phyloP scores from a whole-genome alignment of 2,329 filamentous ascomycete species.

The Laburnicola sp. region DNA sequence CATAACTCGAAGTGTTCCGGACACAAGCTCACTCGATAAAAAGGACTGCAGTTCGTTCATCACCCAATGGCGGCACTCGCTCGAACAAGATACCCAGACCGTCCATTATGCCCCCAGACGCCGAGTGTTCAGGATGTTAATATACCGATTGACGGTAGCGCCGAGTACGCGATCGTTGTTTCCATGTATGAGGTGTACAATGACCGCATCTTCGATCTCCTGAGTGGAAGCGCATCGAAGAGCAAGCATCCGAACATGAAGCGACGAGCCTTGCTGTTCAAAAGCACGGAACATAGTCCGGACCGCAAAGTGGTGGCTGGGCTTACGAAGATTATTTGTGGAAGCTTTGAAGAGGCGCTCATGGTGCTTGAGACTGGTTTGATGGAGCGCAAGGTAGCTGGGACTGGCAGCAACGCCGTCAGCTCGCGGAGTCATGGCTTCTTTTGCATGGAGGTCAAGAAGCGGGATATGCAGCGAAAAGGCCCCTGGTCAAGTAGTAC shows the following conservation, averaged over 20 bases:
- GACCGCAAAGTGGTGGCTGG: slow-evolving; percentile 96
- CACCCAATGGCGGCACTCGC: slow-evolving; percentile 57
- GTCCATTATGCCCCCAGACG: slow-evolving; percentile 69
- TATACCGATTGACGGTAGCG: slow-evolving; percentile 66
- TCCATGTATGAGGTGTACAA: slow-evolving; percentile 99
- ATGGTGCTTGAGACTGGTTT: slow-evolving; percentile 89
- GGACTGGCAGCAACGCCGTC: slow-evolving; percentile 89
- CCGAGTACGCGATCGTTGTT: slow-evolving; percentile 84
- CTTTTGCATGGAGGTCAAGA: slow-evolving; percentile 94
- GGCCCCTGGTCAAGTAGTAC: slow-evolving; percentile 74
- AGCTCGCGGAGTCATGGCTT: slow-evolving; percentile 94
- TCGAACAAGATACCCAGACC: slow-evolving; percentile 66
- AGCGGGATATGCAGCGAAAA: slow-evolving; percentile 62
- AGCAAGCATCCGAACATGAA: slow-evolving; percentile 56
- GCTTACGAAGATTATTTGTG: slow-evolving; percentile 85
- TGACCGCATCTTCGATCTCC: slow-evolving; percentile 91
- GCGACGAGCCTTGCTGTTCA: slow-evolving; percentile 86
- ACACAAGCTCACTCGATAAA: slow-evolving; percentile 30
- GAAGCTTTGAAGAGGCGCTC: slow-evolving; percentile 78
- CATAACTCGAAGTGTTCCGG: slow-evolving; percentile 33
- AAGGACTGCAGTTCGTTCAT: slow-evolving; percentile 62
- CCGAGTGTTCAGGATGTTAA: slow-evolving; percentile 74
- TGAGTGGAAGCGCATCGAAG: slow-evolving; percentile 65
- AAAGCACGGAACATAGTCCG: slow-evolving; percentile 81
- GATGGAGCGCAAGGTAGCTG: slow-evolving; percentile 82